Base-by-base conservation (phyloP, 148 eudicot species). In the Rhododendron simsii region DNA sequence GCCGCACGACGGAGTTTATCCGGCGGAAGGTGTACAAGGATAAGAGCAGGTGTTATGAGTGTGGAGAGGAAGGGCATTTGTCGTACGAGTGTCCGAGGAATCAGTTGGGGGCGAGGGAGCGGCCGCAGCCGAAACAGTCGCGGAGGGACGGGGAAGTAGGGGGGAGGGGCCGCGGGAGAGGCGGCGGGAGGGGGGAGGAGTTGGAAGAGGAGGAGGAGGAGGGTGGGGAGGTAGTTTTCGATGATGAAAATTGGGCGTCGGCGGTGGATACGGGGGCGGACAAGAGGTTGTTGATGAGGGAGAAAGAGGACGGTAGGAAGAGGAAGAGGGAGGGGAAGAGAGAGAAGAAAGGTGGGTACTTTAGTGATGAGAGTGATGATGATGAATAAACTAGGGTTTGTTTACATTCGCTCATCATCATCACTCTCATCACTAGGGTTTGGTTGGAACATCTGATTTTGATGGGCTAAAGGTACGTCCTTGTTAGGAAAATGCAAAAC, bases 31-130 rank as follows among this genome's bases (percentile, higher is more conserved):
- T 92, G 5, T 95, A 96, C 15, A 94, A 92, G 89, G 99, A 96
- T 18, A 96, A 96, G 92, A 92, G 94, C 12, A 86, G 94, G 93
- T 96, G 99, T 80, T 96, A 96, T 30, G 99, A 96, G 93, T 96
- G 98, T 69, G 98, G 99, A 5, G 95, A 96, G 83, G 92, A 86
- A 50, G 99, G 99, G 83, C 99, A 96, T 91, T 87, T 96, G 89
- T 94, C 98, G 69, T 96, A 96, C 28, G 99, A 96, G 93, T 96
- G 99, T 63, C 98, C 96, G 13, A 92, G 47, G 86, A 96, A 96
- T 83, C 88, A 87, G 86, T 84, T 96, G 44, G 99, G 99, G 57
- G 79, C 90, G 0, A 91, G 99, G 88, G 98, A 96, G 69, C 86
- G 94, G 55, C 98, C 98, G 2, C 89, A 85, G 45, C 91, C 92